Evolutionary conservation across 2,329 filamentous ascomycete genomes (phyloP), one percentile per base, ranked within the genome.

Genomic region (Lasiodiplodia sp.): DNA sequence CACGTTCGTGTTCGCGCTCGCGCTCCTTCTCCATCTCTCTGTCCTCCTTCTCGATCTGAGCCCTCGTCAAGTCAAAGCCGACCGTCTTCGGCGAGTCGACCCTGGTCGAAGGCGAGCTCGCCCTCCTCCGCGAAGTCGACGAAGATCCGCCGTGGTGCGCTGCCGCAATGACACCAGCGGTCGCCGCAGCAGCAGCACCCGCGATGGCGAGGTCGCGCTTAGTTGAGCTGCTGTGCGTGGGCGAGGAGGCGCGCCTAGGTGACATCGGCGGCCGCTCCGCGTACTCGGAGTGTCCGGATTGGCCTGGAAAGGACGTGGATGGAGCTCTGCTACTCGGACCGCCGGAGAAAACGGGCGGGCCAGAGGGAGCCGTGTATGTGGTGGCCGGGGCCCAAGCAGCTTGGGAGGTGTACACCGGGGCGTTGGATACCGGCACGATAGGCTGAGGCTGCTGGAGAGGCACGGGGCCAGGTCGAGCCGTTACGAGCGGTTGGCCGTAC

Each of bases 391-490:
- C 60, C 10, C 28, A 57, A n/a, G 79, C 75, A 14, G 78, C 76
- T 69, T 84, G 82, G 4, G 80, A 80, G 23, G 80, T 86, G 73
- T 93, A 92, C 1, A 94, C 85, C 11, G 55, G 55, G 21, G 87
- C 87, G 70, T 87, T 87, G 47, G 90, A 90, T 2, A 96, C 88
- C 0, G 92, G 92, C 2, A 87, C 85, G 69, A 92, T 87, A 2
- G 94, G 94, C 73, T 94, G 91, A 2, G 94, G 94, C 73, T 97
- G 93, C 77, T 96, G 91, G n/a, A 97, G 84, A 12, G 90, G 89
- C 38, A 93, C 86, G 0, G 88, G 84, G 83, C 74, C 77, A 10
- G 76, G 75, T 40, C 75, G 73, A 8, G 77, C 72, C 18, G 77
- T 77, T 14, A 79, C 67, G 4, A 78, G 56, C 62, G 77, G 75